phyloP scores from a whole-genome alignment of 441 rosid species.

The Erysimum cheiri region DNA sequence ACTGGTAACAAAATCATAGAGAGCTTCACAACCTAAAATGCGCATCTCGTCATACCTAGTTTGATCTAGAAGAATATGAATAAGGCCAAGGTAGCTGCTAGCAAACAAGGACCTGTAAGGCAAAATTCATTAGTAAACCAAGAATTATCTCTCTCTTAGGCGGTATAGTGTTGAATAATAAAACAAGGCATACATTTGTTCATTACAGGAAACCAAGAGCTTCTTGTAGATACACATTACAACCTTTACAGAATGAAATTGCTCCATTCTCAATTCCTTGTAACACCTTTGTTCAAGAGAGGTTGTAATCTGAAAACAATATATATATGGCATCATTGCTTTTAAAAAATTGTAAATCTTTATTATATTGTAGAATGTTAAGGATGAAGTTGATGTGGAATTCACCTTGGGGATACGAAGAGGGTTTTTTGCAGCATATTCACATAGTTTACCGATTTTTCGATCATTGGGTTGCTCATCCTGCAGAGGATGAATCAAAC shows the following conservation, averaged over 20 bases:
- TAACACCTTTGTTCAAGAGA: conserved; percentile 72
- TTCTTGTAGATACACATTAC: conserved; percentile 67
- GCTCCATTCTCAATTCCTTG: conserved; percentile 70
- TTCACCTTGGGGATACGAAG: conserved; percentile 84
- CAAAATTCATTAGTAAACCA: not conserved
- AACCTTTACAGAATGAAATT: conserved; percentile 57
- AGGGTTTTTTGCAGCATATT: conserved; percentile 86
- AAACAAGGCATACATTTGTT: conserved; percentile 59
- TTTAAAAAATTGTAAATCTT: not conserved
- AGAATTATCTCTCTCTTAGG: not conserved
- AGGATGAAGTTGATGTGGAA: not conserved
- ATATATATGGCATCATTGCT: not conserved
- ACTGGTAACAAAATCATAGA: conserved; percentile 66
- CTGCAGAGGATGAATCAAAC: conserved; percentile 42
- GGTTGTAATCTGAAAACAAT: conserved; percentile 59
- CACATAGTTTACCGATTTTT: conserved; percentile 78
- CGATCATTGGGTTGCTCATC: conserved; percentile 76
- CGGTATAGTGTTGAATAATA: conserved; percentile 24
- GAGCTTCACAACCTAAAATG: conserved; percentile 66
- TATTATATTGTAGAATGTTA: not conserved
- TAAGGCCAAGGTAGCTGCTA: conserved; percentile 65
- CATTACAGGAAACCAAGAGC: conserved; percentile 64
- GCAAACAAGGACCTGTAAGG: conserved; percentile 68
- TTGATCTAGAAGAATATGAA: conserved; percentile 67
- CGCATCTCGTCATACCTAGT: conserved; percentile 60